Conservation (phyloP, 2,329 filamentous ascomycete genomes). For the Colletotrichum sojae region DNA sequence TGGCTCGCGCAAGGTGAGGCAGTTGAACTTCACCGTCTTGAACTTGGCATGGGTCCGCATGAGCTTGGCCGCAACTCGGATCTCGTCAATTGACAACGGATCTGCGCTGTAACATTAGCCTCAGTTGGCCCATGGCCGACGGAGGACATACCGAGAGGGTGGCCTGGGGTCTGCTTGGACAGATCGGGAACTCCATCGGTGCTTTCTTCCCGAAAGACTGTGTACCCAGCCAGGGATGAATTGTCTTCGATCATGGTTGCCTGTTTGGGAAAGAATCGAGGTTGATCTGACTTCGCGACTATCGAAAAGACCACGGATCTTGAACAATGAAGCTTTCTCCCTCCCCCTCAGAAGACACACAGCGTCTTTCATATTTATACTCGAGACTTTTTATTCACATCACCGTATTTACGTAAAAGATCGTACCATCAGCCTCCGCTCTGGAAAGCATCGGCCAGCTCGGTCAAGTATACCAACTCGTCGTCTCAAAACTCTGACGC, state of each 20-base stretch:
- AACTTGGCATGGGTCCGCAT: conserved; percentile 57
- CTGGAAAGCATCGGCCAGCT: too few species aligned
- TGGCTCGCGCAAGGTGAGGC: conserved; percentile 76
- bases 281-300: too few species aligned
- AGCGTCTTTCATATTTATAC: too few species aligned
- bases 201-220: conserved; percentile 60
- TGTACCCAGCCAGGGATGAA: conserved; percentile 60
- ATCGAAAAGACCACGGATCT: too few species aligned
- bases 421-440: too few species aligned
- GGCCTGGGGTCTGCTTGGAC: conserved; percentile 49
- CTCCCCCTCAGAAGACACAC: too few species aligned
- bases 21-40: conserved; percentile 66
- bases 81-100: conserved; percentile 69
- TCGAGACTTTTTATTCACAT: too few species aligned
- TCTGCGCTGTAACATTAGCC: conserved; percentile 51
- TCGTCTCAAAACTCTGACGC: too few species aligned
- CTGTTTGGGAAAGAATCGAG: too few species aligned
- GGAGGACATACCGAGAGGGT: conserved; percentile 54
- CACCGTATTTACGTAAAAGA: too few species aligned
- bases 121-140: neutral
- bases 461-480: too few species aligned
- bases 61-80: conserved; percentile 63
- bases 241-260: conserved; percentile 56
- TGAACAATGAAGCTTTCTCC: too few species aligned
- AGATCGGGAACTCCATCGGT: conserved; percentile 53